Evolutionary conservation across 306 rosid species (phyloP).

Genomic region (Prunus dulcis): DNA sequence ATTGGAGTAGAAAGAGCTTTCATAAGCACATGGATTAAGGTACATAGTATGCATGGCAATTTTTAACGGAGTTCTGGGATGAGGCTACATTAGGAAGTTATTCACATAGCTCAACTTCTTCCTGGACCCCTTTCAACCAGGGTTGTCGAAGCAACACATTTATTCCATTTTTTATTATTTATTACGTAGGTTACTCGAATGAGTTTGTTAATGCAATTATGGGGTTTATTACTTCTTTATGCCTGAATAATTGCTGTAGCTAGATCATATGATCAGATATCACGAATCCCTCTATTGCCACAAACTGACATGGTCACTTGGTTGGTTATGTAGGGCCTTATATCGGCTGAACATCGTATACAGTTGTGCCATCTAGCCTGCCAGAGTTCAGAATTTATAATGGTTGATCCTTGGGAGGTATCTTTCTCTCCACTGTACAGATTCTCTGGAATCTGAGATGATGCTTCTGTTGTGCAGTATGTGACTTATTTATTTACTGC

Average conservation of each 20-base stretch:
- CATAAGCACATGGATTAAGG: not conserved
- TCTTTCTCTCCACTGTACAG: not conserved
- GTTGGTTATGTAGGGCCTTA: slow-evolving; percentile 44
- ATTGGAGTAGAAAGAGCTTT: not conserved
- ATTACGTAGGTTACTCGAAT: not conserved
- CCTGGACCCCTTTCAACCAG: not conserved
- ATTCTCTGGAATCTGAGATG: slow-evolving; percentile 2
- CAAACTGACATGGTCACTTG: slow-evolving; percentile 21
- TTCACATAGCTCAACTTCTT: not conserved
- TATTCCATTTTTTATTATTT: slow-evolving; percentile 14
- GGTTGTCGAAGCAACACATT: not conserved
- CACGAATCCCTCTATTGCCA: not conserved
- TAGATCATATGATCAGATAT: not conserved
- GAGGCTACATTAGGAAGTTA: not conserved
- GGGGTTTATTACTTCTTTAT: not conserved
- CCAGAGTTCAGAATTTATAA: slow-evolving; percentile 68
- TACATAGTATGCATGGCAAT: not conserved
- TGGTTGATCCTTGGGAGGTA: slow-evolving; percentile 99
- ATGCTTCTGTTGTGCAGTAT: not conserved
- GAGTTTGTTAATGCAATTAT: not conserved
- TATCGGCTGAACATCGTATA: slow-evolving; percentile 73
- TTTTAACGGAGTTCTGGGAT: not conserved
- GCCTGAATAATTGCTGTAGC: not conserved
- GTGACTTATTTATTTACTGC: not conserved
- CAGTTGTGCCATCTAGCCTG: slow-evolving; percentile 64